Evolutionary conservation across 345 rosid species (phyloP).

Genomic region (Abelmoschus esculentus): DNA sequence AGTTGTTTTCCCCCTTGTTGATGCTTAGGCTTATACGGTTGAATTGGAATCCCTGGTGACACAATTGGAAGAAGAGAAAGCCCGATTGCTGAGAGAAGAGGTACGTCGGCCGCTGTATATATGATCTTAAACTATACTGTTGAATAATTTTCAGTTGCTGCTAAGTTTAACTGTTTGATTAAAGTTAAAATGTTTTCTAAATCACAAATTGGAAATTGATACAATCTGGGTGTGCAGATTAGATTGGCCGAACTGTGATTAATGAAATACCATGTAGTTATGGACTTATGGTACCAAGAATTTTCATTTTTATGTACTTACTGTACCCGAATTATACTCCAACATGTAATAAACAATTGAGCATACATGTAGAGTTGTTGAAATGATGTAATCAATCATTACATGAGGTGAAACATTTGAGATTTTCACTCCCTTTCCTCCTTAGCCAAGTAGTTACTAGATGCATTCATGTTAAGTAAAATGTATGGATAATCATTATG

Average conservation of each 20-base stretch:
- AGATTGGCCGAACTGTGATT: not conserved
- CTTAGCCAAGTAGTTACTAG: not conserved
- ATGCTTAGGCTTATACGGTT: conserved; percentile 45
- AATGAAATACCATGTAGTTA: not conserved
- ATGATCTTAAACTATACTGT: not conserved
- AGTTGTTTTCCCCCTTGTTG: not conserved
- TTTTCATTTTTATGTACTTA: not conserved
- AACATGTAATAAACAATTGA: too few relatives aligned
- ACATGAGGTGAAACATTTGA: not conserved
- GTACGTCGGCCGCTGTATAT: conserved; percentile 17
- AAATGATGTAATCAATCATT: not conserved
- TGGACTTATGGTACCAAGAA: not conserved
- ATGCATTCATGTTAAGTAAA: not conserved
- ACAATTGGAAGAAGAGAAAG: conserved; percentile 50
- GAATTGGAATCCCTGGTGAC: conserved; percentile 50
- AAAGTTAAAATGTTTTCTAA: not conserved
- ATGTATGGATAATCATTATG: not conserved
- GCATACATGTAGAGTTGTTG: not conserved
- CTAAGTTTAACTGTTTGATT: not conserved
- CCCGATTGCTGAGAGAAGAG: conserved; percentile 44
- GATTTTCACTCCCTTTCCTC: not conserved
- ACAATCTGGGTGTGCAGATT: too few relatives aligned
- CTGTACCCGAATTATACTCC: not conserved
- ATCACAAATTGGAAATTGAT: too few relatives aligned
- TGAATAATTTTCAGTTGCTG: not conserved